Conservation (phyloP, 176 grass and related monocot species). For the Aegilops speltoides region DNA sequence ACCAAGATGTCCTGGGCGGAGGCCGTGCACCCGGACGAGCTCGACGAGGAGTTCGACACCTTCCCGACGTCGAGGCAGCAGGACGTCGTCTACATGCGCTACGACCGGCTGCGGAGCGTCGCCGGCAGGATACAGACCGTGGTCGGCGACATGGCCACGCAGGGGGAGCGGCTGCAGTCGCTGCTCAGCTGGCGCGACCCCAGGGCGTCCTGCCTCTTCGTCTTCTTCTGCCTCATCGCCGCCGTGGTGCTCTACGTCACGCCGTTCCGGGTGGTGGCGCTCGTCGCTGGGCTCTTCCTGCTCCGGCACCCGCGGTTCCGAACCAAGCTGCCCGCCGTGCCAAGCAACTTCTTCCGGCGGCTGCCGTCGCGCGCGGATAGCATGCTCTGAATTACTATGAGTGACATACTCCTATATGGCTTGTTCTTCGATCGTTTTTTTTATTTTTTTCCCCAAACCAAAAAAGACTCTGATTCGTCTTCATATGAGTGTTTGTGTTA, state of each 20-base stretch:
- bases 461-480: neutral
- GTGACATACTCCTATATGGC: neutral
- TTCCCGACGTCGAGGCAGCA: conserved; percentile 71
- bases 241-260: conserved; percentile 76
- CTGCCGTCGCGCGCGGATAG: conserved; percentile 76
- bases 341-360: conserved; percentile 85
- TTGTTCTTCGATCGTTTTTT: neutral
- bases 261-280: conserved; percentile 71
- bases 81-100: conserved; percentile 76
- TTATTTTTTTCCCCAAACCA: neutral
- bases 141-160: conserved; percentile 86
- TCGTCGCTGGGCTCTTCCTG: conserved; percentile 64
- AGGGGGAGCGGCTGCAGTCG: conserved; percentile 76
- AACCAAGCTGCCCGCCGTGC: conserved; percentile 69
- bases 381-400: conserved; percentile 52
- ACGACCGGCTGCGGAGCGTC: conserved; percentile 77
- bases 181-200: conserved; percentile 86
- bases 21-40: conserved; percentile 67
- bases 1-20: conserved; percentile 77
- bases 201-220: conserved; percentile 66
- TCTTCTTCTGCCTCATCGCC: conserved; percentile 68
- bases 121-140: conserved; percentile 89
- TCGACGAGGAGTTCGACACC: conserved; percentile 97
- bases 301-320: conserved; percentile 87
- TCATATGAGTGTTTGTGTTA: neutral